These are phyloP conservation scores for Pleurotus tuoliensis DNA, from an alignment of 768 basidiomycete species.

Conservation along the genomic window DNA sequence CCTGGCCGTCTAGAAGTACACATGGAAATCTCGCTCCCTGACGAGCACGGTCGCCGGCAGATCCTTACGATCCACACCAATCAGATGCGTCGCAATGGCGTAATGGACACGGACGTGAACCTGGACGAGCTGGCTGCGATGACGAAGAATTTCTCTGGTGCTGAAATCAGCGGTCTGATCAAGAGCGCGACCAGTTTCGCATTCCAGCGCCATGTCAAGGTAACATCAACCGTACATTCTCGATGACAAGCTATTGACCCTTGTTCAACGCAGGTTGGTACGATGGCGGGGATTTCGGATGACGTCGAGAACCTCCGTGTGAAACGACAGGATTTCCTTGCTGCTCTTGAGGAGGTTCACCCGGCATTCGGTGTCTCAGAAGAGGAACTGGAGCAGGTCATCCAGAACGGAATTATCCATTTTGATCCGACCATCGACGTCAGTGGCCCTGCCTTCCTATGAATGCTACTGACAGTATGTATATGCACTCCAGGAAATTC, in stretches of 20 bases:
- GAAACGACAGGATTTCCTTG: constrained; percentile 80
- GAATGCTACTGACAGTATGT: neutral
- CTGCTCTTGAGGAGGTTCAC: constrained; percentile 90
- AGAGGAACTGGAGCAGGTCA: constrained; percentile 88
- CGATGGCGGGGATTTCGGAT: constrained; percentile 93
- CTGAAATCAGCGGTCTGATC: constrained; percentile 92
- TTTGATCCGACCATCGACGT: constrained; percentile 76
- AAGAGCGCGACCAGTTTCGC: constrained; percentile 99
- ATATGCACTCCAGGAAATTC: constrained; percentile 58
- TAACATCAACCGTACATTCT: constrained; percentile 13
- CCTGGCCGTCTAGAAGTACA: constrained; percentile 99
- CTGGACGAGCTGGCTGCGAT: constrained; percentile 71
- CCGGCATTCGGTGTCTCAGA: constrained; percentile 98
- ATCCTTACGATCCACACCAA: constrained; percentile 93
- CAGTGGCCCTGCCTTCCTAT: constrained; percentile 22
- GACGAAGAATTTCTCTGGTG: constrained; percentile 98
- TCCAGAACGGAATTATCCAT: constrained; percentile 96
- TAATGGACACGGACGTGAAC: constrained; percentile 87
- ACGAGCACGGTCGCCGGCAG: constrained; percentile 87
- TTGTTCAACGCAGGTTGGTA: constrained; percentile 58
- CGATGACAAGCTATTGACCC: no score
- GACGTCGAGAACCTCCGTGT: constrained; percentile 94
- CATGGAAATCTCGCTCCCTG: constrained; percentile 98
- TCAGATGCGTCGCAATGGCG: constrained; percentile 89
- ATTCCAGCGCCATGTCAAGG: constrained; percentile 95